These are phyloP conservation scores for Candida maris DNA, from an alignment of 805 yeast genomes.

Conservation along the genomic window DNA sequence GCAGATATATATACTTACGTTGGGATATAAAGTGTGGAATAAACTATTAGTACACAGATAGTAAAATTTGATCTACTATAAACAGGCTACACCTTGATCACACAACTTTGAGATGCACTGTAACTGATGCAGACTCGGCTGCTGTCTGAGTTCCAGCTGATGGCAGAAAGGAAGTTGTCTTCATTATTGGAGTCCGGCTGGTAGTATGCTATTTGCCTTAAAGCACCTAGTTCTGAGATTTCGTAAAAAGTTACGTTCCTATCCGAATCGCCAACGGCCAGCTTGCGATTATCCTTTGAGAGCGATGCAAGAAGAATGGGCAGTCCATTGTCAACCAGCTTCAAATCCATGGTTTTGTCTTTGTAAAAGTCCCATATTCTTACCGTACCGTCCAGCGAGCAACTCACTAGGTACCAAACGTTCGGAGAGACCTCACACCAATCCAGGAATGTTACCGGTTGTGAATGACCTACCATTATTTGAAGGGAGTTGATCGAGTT, in stretches of 20 bases:
- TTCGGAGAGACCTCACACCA: constrained; percentile 45
- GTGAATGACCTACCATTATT: constrained; percentile 50
- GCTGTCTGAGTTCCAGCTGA: constrained; percentile 26
- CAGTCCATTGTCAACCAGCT: constrained; percentile 41
- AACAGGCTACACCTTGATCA: constrained; percentile 13
- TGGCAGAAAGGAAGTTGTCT: constrained; percentile 18
- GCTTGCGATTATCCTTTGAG: constrained; percentile 44
- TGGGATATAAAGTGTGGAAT: not conserved
- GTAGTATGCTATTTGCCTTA: constrained; percentile 19
- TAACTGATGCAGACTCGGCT: constrained; percentile 26
- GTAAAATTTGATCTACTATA: constrained; percentile 2
- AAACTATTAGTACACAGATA: constrained; percentile 8
- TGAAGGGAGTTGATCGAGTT: constrained; percentile 50
- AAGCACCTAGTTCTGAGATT: constrained; percentile 18
- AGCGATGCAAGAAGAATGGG: constrained; percentile 54
- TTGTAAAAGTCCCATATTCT: constrained; percentile 60
- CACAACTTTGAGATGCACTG: constrained; percentile 24
- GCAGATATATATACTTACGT: constrained; percentile 6
- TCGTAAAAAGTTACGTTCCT: constrained; percentile 59
- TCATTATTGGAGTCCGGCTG: constrained; percentile 20
- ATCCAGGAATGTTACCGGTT: constrained; percentile 50
- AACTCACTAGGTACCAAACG: constrained; percentile 39
- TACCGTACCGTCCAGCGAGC: constrained; percentile 69
- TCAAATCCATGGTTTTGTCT: constrained; percentile 37
- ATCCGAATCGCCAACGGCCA: constrained; percentile 65